Conservation (phyloP, 768 basidiomycete genomes). For the Lactarius indigo region DNA sequence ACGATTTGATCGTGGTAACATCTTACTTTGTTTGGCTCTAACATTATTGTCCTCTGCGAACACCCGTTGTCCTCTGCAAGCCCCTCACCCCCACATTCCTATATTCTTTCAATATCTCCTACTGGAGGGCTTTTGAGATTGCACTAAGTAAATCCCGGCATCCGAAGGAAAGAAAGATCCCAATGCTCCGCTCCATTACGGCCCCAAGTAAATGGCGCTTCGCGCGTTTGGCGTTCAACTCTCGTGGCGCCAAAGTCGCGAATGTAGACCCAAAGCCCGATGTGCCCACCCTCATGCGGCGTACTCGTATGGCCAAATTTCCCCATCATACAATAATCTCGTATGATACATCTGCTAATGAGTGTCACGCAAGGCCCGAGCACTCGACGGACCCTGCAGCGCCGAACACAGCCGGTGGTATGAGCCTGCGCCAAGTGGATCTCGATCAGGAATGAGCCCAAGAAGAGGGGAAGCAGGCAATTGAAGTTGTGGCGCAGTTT, state of each 20-base stretch:
- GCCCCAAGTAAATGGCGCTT: neutral
- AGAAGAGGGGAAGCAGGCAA: neutral
- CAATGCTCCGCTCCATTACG: neutral
- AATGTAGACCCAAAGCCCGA: too few species aligned
- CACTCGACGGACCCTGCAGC: slow-evolving; percentile 41
- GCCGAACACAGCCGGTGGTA: slow-evolving; percentile 60
- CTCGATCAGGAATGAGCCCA: neutral
- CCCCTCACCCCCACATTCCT: too few species aligned
- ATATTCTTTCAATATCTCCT: neutral
- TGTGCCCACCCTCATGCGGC: neutral
- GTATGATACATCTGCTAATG: neutral
- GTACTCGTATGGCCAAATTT: neutral
- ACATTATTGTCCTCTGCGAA: too few species aligned
- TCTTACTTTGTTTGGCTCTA: neutral
- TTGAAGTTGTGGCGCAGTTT: neutral
- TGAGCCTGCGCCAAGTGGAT: slow-evolving; percentile 33
- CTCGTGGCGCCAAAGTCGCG: neutral
- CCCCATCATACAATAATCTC: neutral
- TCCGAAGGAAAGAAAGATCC: neutral
- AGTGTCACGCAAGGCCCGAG: slow-evolving; percentile 25
- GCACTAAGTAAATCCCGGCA: too few species aligned
- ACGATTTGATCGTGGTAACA: neutral
- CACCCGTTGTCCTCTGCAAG: too few species aligned
- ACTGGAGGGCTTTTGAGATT: neutral
- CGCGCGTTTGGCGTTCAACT: neutral